Evolutionary conservation across 495 filamentous ascomycete species (phyloP).

Genomic region (Hypomontagnella submonticulosa): DNA sequence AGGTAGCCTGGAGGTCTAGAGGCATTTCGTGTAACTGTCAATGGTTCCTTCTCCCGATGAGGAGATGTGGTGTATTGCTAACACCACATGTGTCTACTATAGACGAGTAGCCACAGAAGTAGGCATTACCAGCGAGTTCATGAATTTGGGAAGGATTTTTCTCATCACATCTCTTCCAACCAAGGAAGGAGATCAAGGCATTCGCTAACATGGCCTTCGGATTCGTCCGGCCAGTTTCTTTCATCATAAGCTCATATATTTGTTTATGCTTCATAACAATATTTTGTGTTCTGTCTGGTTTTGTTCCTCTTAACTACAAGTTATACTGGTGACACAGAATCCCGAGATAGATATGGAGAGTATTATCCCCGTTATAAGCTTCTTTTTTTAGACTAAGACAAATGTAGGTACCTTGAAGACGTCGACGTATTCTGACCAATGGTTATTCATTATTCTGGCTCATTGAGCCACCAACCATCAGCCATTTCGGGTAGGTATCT

Average conservation of each 20-base stretch:
- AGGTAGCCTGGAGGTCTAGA: slow-evolving; percentile 1
- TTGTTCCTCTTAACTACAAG: no score
- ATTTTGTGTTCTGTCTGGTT: no score
- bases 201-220: not conserved
- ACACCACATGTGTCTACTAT: no score
- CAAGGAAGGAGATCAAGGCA: not conserved
- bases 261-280: no score
- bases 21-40: slow-evolving; percentile 2
- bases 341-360: slow-evolving; percentile 3
- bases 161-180: slow-evolving; percentile 2
- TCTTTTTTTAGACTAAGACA: slow-evolving; percentile 37
- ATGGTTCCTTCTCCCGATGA: not conserved
- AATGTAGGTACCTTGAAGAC: not conserved
- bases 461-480: slow-evolving; percentile 2
- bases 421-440: slow-evolving; percentile 16
- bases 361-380: slow-evolving; percentile 10
- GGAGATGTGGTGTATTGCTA: slow-evolving; percentile 6
- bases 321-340: slow-evolving; percentile 7
- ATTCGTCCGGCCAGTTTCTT: slow-evolving; percentile 5
- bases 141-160: slow-evolving; percentile 9
- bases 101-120: no score
- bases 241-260: not conserved
- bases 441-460: not conserved
- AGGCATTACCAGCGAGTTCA: not conserved
- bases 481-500: slow-evolving; percentile 2